These are phyloP conservation scores for Dalechampia spathulata DNA, from an alignment of 441 rosid species.

Conservation along the genomic window DNA sequence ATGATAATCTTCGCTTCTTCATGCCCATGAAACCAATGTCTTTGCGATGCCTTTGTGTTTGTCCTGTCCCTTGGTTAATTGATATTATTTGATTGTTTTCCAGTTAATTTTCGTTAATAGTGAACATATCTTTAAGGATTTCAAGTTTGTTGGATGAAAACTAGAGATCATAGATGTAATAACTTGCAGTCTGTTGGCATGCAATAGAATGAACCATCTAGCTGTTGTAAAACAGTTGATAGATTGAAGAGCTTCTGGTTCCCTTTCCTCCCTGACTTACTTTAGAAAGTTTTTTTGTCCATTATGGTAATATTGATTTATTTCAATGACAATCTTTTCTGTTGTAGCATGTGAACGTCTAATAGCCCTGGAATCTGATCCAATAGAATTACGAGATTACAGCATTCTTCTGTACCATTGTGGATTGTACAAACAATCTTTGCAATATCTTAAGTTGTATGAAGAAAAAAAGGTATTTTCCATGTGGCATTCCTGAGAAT, in stretches of 20 bases:
- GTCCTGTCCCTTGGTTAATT: background rate
- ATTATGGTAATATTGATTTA: too few species aligned
- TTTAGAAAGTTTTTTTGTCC: too few species aligned
- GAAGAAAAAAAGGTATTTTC: conserved; percentile 32
- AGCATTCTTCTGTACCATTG: conserved; percentile 63
- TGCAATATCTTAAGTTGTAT: conserved; percentile 37
- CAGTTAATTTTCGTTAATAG: too few species aligned
- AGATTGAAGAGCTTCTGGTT: background rate
- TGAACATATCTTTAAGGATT: background rate
- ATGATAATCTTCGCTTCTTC: background rate
- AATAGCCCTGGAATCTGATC: conserved; percentile 42
- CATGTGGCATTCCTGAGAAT: background rate
- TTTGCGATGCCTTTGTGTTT: background rate
- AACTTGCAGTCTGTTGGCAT: background rate
- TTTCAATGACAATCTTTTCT: background rate
- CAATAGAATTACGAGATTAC: conserved; percentile 56
- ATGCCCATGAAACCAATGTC: background rate
- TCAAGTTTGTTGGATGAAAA: background rate
- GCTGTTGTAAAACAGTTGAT: background rate
- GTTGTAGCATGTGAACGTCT: conserved; percentile 57
- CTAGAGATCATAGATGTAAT: background rate
- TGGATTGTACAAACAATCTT: conserved; percentile 44
- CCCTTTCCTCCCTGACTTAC: background rate
- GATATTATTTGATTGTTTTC: background rate
- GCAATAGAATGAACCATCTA: background rate